Evolutionary conservation across 2,329 filamentous ascomycete species (phyloP).

Genomic region (Sarocladiaceae sp.): DNA sequence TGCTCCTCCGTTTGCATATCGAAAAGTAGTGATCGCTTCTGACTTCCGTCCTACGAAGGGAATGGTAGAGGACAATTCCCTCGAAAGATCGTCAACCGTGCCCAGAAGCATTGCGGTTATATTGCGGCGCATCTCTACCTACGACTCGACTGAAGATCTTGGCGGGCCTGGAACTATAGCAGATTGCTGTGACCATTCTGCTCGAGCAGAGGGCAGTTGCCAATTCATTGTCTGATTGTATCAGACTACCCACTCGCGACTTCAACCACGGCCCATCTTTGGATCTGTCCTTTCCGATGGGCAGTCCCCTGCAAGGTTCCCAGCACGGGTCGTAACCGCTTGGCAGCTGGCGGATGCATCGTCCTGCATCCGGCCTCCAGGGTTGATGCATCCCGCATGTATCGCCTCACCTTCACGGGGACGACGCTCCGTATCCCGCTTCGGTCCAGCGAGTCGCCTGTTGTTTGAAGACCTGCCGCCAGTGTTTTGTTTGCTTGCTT

Average conservation of each 20-base stretch:
- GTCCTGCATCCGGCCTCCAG: conserved; percentile 1
- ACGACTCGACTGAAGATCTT: background rate
- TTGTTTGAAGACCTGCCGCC: background rate
- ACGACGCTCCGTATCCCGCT: background rate
- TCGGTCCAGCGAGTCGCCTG: background rate
- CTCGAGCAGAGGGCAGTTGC: background rate
- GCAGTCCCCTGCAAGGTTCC: background rate
- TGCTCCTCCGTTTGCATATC: too few relatives aligned
- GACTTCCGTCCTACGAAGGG: background rate
- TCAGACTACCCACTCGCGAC: background rate
- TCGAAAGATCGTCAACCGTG: background rate
- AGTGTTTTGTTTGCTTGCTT: background rate
- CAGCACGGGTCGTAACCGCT: background rate
- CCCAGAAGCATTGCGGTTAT: background rate
- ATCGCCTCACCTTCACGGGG: background rate
- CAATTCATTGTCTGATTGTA: background rate
- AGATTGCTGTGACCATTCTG: background rate
- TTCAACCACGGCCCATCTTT: too few relatives aligned
- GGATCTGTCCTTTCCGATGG: background rate
- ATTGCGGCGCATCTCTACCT: background rate
- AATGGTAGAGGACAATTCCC: background rate
- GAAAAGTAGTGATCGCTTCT: too few relatives aligned
- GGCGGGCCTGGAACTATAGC: background rate
- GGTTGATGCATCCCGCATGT: background rate
- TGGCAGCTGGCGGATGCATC: conserved; percentile 1